Evolutionary conservation across 1,284 basidiomycete species (phyloP).

Genomic region (Pseudozyma flocculosa): DNA sequence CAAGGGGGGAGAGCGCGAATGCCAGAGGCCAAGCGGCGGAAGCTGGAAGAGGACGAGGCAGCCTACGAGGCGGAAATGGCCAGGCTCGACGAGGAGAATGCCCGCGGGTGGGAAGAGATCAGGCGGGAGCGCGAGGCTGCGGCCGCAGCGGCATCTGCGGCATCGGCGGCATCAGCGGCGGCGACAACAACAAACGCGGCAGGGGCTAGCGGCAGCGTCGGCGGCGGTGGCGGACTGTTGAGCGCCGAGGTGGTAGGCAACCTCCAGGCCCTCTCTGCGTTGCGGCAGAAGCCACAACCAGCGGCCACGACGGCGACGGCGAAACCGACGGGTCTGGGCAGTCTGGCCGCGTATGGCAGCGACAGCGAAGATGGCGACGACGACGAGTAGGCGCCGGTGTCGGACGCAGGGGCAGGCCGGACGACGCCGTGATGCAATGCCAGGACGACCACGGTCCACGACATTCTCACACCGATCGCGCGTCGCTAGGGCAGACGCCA

Average conservation of each 20-base stretch:
- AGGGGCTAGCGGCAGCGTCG: too few relatives aligned
- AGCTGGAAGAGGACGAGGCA: constrained; percentile 15
- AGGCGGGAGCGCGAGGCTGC: constrained; percentile 13
- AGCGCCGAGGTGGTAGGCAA: constrained; percentile 35
- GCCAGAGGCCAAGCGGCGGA: constrained; percentile 32
- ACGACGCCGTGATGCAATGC: too few relatives aligned
- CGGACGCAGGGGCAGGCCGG: too few relatives aligned
- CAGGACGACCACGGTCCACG: too few relatives aligned
- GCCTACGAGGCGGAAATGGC: constrained; percentile 41
- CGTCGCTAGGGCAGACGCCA: too few relatives aligned
- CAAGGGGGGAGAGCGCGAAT: constrained; percentile 13
- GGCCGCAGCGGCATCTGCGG: constrained; percentile 1
- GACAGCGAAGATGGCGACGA: constrained; percentile 41
- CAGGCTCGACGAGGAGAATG: constrained; percentile 51
- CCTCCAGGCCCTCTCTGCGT: constrained; percentile 20
- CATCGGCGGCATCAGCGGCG: constrained; percentile 1
- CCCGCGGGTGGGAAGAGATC: constrained; percentile 47
- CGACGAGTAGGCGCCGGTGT: too few relatives aligned
- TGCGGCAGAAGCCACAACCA: constrained; percentile 12
- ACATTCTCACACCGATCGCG: too few relatives aligned
- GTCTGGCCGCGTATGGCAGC: constrained; percentile 49
- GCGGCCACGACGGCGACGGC: constrained; percentile 4
- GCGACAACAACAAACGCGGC: background rate
- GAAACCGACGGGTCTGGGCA: constrained; percentile 24
- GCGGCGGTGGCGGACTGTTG: constrained; percentile 22